Base-by-base conservation (phyloP, 306 rosid species). In the Cucurbita ficifolia region DNA sequence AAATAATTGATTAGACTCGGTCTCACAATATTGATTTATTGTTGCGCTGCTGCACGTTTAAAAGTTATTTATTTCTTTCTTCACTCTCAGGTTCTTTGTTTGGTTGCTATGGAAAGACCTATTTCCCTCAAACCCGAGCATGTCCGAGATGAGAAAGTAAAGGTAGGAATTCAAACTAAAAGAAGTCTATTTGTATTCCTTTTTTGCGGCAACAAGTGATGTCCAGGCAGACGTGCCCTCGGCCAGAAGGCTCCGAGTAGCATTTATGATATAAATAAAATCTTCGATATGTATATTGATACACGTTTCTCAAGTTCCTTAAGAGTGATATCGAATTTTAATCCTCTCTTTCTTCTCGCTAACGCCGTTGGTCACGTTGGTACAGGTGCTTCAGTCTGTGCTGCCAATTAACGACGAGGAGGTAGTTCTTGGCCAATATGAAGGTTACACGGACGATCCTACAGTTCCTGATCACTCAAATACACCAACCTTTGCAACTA, bases 21-120 rank as follows among this genome's bases (percentile, higher is more conserved):
- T 50, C 10, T 53, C 52, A 13, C n/a, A 48, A 48, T 48, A 12
- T 16, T 12, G 14, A 8, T 51, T 72, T 5, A 10, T 36, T 10
- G 13, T n/a, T 50, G 35, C 46, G 10, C 49, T 71, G 10, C 33
- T 50, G 33, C 61, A 51, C n/a, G 8, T 2, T 9, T 72, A 10
- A 46, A 46, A 29, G 73, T 77, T 67, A 53, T 73, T 39, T 36
- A 17, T 52, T 29, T 69, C 11, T 70, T 78, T 62, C 39, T 79
- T 68, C 19, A 33, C 78, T 64, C 71, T 60, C 89, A 94, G 99
- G 87, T 91, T 76, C 86, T 94, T 69, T 94, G 99, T 83, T 81
- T 94, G 84, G 84, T 94, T 79, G 96, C 99, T 36, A 94, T 94
- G 99, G 99, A 94, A 81, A 94, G 87, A 75, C 99, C 99, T 16